Evolutionary conservation across 352 stramenopile species (phyloP).

Genomic region (Phytopythium montanum): DNA sequence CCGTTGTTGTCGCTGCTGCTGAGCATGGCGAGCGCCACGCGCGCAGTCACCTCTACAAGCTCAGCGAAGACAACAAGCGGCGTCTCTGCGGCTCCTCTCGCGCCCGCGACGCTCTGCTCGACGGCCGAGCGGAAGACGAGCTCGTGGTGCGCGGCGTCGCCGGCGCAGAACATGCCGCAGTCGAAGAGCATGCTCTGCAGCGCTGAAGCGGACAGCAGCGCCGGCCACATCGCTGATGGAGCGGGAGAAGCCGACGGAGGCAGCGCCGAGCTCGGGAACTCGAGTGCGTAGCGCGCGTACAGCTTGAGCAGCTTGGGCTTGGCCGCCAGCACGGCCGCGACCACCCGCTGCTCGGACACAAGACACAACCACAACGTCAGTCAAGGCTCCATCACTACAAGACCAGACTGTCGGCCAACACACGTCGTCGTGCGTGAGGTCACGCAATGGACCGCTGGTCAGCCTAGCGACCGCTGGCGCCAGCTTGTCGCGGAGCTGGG

Average conservation of each 20-base stretch:
- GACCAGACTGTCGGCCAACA: conserved; percentile 1
- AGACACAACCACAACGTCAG: not conserved
- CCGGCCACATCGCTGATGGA: not conserved
- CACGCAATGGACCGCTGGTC: conserved; percentile 65
- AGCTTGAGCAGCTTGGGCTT: conserved; percentile 74
- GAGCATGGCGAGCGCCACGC: conserved; percentile 59
- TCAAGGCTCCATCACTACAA: not conserved
- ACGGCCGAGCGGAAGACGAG: conserved; percentile 55
- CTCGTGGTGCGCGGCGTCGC: conserved; percentile 50
- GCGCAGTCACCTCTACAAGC: conserved; percentile 64
- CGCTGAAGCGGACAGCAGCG: conserved; percentile 34
- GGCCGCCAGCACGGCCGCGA: conserved; percentile 64
- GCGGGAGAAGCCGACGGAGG: conserved; percentile 3
- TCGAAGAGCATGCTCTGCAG: conserved; percentile 74
- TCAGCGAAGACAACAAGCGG: conserved; percentile 67
- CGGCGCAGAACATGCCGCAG: conserved; percentile 71
- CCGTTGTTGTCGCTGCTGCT: not conserved
- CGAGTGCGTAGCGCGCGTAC: conserved; percentile 62
- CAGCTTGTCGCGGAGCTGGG: conserved; percentile 36
- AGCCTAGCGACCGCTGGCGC: conserved; percentile 48
- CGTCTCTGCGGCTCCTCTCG: conserved; percentile 36
- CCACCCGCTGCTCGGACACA: conserved; percentile 40
- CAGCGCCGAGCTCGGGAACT: conserved; percentile 14
- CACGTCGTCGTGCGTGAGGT: conserved; percentile 75
- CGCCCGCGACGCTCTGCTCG: conserved; percentile 57